Percentiles rank a stretch among this genome's conserved stretches.
Evolutionary conservation across 202 grass and related monocot species (phyloP).

Genomic region (Musa balbisiana): DNA sequence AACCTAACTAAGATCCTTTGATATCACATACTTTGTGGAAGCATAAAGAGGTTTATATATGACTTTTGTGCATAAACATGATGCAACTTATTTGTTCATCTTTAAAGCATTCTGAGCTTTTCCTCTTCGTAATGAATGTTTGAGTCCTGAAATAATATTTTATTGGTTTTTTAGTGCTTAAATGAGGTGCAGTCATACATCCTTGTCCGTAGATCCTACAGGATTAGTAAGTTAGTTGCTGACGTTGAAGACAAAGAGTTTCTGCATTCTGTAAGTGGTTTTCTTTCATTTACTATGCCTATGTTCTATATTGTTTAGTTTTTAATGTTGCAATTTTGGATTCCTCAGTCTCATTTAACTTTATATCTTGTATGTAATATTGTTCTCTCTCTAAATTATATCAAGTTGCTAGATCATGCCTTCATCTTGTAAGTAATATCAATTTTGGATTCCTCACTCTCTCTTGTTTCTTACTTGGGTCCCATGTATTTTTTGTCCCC

Average conservation of each 20-base stretch:
- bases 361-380: neutral
- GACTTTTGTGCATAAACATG: neutral
- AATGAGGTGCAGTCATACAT: constrained; percentile 97
- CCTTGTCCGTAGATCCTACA: constrained; percentile 45
- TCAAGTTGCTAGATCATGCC: neutral
- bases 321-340: neutral
- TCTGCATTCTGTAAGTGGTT: constrained; percentile 49
- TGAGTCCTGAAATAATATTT: constrained; percentile 1
- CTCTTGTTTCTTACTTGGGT: neutral
- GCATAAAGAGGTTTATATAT: neutral
- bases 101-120: neutral
- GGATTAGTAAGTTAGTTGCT: constrained; percentile 20
- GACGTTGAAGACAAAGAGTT: constrained; percentile 44
- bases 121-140: neutral
- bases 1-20: neutral
- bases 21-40: neutral
- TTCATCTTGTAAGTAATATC: too few relatives aligned
- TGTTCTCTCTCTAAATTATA: neutral
- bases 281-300: neutral
- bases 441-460: neutral
- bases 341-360: neutral
- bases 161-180: constrained; percentile 44
- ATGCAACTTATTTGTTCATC: neutral
- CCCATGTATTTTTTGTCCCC: neutral
- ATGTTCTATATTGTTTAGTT: neutral